A percentile compares a stretch with the other conserved stretches of the same genome.
These are phyloP conservation scores for Biscogniauxia marginata DNA, from an alignment of 2,329 filamentous ascomycete genomes.

Conservation along the genomic window DNA sequence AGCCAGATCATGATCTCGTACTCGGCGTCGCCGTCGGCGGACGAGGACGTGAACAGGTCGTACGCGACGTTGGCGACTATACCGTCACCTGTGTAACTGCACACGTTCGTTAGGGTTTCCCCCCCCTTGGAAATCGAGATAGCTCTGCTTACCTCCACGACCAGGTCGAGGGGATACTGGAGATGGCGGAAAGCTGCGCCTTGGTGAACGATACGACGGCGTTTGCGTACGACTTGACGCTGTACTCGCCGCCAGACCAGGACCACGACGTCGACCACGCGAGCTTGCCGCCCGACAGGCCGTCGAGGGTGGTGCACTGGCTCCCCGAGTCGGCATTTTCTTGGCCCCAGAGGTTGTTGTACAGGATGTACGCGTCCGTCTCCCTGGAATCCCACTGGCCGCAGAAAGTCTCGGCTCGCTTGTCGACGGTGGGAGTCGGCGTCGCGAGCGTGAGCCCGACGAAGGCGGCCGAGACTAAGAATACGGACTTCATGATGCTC, in stretches of 20 bases:
- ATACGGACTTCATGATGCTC: conserved; percentile 15
- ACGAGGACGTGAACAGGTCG: conserved; percentile 54
- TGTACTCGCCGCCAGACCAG: conserved; percentile 39
- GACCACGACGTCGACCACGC: conserved; percentile 45
- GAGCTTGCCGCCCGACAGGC: conserved; percentile 33
- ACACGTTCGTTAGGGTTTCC: not conserved
- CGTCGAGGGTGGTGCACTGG: conserved; percentile 43
- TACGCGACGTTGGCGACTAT: conserved; percentile 58
- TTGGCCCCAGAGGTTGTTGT: conserved; percentile 53
- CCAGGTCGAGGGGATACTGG: conserved; percentile 38
- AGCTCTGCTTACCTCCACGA: conserved; percentile 35
- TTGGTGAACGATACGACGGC: conserved; percentile 35
- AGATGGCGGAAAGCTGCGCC: conserved; percentile 36
- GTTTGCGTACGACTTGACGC: conserved; percentile 49
- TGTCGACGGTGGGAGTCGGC: conserved; percentile 17
- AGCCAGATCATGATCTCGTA: conserved; percentile 54
- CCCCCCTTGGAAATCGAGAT: not conserved
- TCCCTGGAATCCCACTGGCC: conserved; percentile 26
- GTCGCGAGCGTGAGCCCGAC: conserved; percentile 11
- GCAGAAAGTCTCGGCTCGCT: conserved; percentile 21
- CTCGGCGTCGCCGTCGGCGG: conserved; percentile 43
- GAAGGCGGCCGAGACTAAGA: conserved; percentile 7
- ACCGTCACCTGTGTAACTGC: conserved; percentile 45
- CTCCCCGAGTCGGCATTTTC: conserved; percentile 35
- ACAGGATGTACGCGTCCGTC: conserved; percentile 45